A percentile compares a stretch with the other conserved stretches of the same genome.
Conservation (phyloP, 2,329 filamentous ascomycete genomes). For the Exophiala sp. region DNA sequence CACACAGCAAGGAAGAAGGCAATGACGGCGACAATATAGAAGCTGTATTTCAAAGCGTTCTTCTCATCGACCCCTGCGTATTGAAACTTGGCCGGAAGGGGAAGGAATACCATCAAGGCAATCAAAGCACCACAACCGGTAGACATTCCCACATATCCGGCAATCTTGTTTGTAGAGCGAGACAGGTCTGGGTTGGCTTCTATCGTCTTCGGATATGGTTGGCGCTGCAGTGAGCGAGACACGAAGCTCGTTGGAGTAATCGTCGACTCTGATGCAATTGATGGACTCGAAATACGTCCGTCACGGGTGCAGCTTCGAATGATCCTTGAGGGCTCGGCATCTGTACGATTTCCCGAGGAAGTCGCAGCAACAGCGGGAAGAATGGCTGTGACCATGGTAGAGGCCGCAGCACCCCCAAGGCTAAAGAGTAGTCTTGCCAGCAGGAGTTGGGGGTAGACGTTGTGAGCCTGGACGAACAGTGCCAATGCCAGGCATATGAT, state of each 20-base stretch:
- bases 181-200: constrained; percentile 14
- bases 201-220: constrained; percentile 14
- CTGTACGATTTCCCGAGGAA: constrained; percentile 20
- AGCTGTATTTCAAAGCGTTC: constrained; percentile 72
- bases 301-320: constrained; percentile 4
- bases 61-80: constrained; percentile 65
- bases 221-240: constrained; percentile 15
- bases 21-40: constrained; percentile 74
- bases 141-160: constrained; percentile 85
- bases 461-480: constrained; percentile 75
- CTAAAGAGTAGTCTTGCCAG: constrained; percentile 83
- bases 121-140: constrained; percentile 88
- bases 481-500: constrained; percentile 73
- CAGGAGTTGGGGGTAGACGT: constrained; percentile 83
- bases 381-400: constrained; percentile 96
- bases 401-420: constrained; percentile 83
- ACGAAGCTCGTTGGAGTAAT: constrained; percentile 50
- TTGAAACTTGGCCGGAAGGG: constrained; percentile 75
- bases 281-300: constrained; percentile 44
- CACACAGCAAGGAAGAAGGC: constrained; percentile 66
- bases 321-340: constrained; percentile 11
- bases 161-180: constrained; percentile 57
- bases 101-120: constrained; percentile 74
- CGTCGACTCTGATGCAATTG: constrained; percentile 54
- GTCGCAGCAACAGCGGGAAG: constrained; percentile 58